Percentiles rank a stretch among this genome's conserved stretches.
These are phyloP conservation scores for Suhomyces ambrosiae DNA, from an alignment of 1,139 yeast genomes.

Conservation along the genomic window DNA sequence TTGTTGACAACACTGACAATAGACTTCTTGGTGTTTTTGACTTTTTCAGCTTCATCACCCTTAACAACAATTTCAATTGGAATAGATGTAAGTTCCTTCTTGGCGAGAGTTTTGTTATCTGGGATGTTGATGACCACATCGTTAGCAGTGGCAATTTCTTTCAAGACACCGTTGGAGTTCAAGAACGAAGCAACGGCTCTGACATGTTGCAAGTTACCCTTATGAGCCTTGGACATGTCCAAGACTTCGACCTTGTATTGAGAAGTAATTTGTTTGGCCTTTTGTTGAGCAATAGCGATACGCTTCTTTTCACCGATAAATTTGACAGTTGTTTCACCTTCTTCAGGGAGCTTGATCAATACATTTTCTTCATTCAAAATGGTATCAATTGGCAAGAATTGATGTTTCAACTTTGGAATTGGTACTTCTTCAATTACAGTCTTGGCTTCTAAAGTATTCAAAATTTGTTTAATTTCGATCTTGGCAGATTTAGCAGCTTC, in stretches of 20 bases:
- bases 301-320: constrained; percentile 66
- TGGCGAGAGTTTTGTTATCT: constrained; percentile 23
- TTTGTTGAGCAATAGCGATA: constrained; percentile 62
- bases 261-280: constrained; percentile 53
- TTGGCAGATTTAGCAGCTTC: constrained; percentile 55
- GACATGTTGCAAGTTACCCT: constrained; percentile 76
- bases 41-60: constrained; percentile 34
- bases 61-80: constrained; percentile 48
- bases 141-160: constrained; percentile 46
- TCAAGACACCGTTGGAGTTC: constrained; percentile 49
- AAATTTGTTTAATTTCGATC: constrained; percentile 45
- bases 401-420: constrained; percentile 47
- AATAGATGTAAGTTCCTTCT: constrained; percentile 25
- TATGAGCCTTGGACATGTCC: constrained; percentile 87
- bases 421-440: constrained; percentile 41
- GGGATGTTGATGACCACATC: constrained; percentile 63
- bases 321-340: constrained; percentile 50
- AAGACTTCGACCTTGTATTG: constrained; percentile 62
- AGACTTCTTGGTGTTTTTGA: constrained; percentile 56
- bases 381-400: constrained; percentile 47
- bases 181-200: constrained; percentile 71
- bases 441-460: constrained; percentile 48
- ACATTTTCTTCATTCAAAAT: constrained; percentile 60
- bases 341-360: constrained; percentile 59
- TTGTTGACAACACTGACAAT: constrained; percentile 74